Evolutionary conservation across 129 eudicot species (phyloP).

Genomic region (Dittrichia graveolens): DNA sequence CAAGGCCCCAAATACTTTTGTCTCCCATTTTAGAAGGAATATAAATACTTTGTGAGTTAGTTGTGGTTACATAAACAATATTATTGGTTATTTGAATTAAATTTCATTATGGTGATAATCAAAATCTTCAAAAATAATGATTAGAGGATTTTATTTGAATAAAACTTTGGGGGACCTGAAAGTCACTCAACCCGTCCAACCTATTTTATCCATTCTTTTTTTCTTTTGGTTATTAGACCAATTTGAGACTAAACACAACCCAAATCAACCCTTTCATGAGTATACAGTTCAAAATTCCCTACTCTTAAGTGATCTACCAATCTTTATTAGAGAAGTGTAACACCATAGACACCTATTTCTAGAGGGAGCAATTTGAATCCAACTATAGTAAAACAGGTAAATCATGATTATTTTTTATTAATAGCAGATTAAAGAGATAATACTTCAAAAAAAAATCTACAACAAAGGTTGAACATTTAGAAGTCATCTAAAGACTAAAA

Average conservation of each 20-base stretch:
- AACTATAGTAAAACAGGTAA: not conserved
- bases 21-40: not conserved
- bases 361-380: not conserved
- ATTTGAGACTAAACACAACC: not conserved
- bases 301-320: not conserved
- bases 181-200: not conserved
- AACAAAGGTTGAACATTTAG: not conserved
- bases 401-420: not conserved
- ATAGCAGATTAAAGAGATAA: not conserved
- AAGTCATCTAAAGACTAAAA: not conserved
- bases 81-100: too few relatives aligned
- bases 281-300: not conserved
- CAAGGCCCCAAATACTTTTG: not conserved
- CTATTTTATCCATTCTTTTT: not conserved
- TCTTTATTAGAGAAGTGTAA: not conserved
- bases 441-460: not conserved
- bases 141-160: not conserved
- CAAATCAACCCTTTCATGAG: not conserved
- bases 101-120: not conserved
- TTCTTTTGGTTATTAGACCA: not conserved
- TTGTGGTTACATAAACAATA: not conserved
- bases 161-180: not conserved
- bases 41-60: not conserved
- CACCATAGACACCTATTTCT: not conserved
- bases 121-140: not conserved